Evolutionary conservation across 768 basidiomycete species (phyloP), one percentile per base, ranked within the genome.

Genomic region (Tulasnella sp.): DNA sequence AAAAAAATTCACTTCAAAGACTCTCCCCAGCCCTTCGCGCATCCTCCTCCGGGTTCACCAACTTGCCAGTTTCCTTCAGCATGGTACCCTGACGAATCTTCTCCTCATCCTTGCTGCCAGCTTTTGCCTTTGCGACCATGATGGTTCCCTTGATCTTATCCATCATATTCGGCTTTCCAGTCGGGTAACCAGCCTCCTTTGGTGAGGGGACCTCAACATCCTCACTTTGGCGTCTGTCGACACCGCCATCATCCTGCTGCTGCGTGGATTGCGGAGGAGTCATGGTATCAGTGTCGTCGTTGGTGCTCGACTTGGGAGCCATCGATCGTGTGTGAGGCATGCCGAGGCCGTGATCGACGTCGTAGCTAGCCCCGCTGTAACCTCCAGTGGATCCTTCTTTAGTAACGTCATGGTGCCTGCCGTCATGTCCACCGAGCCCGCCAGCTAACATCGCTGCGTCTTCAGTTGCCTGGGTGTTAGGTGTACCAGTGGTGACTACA

Each of bases 131-230:
- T 8, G 46, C 49, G 24, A 49, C 42, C n/a, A 59, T 30, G 19
- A 59, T 10, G 9, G 48, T 30, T 22, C 57, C 57, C 31, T 50
- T 59, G 29, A 59, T 31, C 57, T 59, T 59, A 46, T 59, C 57
- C 27, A 51, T 59, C 27, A n/a, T 56, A 2, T 38, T 43, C 4
- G 54, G 54, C 10, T 53, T 53, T 4, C 34, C 52, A 5, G 49
- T 50, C 15, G 49, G 49, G 49, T 15, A 25, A 7, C 12, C 29
- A 38, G 54, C 44, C 17, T 34, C 27, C 30, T 53, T 53, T 10
- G 41, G 11, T 30, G 19, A 30, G 1, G 17, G 49, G 24, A 29
- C 49, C 21, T 31, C 31, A 4, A 25, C 31, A 25, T 50, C 49
- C 11, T n/a, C 25, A 17, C 31, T 25, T 19, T 48, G 19, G n/a